These are phyloP conservation scores for Pezicula carpinea DNA, from an alignment of 2,329 filamentous ascomycete species.

Conservation along the genomic window DNA sequence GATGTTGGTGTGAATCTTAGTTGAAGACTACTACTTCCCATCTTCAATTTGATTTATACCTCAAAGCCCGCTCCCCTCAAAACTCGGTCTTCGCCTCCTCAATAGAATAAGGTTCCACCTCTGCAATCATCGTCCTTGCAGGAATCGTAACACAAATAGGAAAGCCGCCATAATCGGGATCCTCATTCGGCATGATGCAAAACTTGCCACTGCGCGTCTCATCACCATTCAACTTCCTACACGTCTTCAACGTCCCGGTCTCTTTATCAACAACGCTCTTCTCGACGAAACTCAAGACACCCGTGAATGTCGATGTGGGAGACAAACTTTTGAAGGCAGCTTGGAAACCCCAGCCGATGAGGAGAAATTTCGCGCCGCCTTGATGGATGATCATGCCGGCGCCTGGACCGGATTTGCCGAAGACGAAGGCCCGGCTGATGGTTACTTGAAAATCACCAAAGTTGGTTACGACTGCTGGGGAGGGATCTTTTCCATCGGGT, in stretches of 20 bases:
- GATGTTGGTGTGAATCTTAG: too few species aligned
- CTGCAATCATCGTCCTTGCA: conserved; percentile 42
- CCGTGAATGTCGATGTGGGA: conserved; percentile 34
- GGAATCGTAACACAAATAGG: conserved; percentile 51
- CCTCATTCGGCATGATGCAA: conserved; percentile 47
- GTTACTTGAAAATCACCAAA: conserved; percentile 34
- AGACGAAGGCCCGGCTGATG: conserved; percentile 40
- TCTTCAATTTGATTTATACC: too few species aligned
- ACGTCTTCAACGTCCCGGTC: conserved; percentile 31
- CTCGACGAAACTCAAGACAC: conserved; percentile 37
- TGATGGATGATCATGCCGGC: conserved; percentile 39
- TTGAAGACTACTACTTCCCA: too few species aligned
- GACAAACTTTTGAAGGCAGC: conserved; percentile 27
- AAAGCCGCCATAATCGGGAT: conserved; percentile 52
- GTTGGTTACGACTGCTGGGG: conserved; percentile 19
- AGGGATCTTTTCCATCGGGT: conserved; percentile 25
- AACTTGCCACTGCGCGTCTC: conserved; percentile 43
- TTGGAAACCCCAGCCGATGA: conserved; percentile 42
- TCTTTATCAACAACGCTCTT: conserved; percentile 33
- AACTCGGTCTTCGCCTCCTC: conserved; percentile 3
- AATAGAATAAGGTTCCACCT: conserved; percentile 34
- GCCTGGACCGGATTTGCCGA: conserved; percentile 36
- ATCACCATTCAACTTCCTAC: conserved; percentile 37
- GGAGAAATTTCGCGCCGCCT: conserved; percentile 34
- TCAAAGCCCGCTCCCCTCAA: too few species aligned